Evolutionary conservation across 768 basidiomycete genomes (phyloP), one percentile per base, ranked within the genome.

Genomic region (Crassisporium funariophilum): DNA sequence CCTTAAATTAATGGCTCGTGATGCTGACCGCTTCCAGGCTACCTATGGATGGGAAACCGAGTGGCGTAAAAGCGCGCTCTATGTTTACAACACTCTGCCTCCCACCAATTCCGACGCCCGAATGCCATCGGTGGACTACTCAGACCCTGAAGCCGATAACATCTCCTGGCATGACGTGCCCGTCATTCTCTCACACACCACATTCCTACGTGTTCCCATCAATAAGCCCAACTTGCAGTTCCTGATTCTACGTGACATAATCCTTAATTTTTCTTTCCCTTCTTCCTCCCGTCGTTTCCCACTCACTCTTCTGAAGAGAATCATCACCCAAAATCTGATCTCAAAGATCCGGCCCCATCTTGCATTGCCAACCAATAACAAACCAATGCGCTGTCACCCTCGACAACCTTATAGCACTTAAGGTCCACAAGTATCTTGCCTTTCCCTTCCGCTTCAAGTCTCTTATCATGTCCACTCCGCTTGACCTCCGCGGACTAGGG

Each of bases 11-110:
- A n/a, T n/a, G n/a, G n/a, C n/a, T n/a, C n/a, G n/a, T n/a, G n/a
- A n/a, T 17, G 47, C 51, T 39, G 63, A 64, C 16, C 52, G 51
- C 3, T 64, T 64, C 39, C 61, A 64, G 35, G 46, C 15, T 16
- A 47, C 59, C 6, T 62, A 64, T 41, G 58, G 62, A 7, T 60
- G 60, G 58, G 34, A 48, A n/a, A 62, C 60, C 0, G 39, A 54
- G 19, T 64, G 61, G 61, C 4, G 5, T 0, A 64, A 64, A 29
- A 50, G 41, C 2, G 15, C 24, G 5, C 31, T 51, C 0, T 64
- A 56, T 38, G 39, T 55, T 22, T 47, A 52, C 35, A 42, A 42
- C 17, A 29, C 25, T 29, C 41, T 29, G 5, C 11, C 19, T 29
- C 31, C 48, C 9, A 25, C 42, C 1, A 5, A 19, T 7, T 2